Evolutionary conservation across 306 rosid species (phyloP), one percentile per base, ranked within the genome.

Genomic region (Casuarina cunninghamiana): DNA sequence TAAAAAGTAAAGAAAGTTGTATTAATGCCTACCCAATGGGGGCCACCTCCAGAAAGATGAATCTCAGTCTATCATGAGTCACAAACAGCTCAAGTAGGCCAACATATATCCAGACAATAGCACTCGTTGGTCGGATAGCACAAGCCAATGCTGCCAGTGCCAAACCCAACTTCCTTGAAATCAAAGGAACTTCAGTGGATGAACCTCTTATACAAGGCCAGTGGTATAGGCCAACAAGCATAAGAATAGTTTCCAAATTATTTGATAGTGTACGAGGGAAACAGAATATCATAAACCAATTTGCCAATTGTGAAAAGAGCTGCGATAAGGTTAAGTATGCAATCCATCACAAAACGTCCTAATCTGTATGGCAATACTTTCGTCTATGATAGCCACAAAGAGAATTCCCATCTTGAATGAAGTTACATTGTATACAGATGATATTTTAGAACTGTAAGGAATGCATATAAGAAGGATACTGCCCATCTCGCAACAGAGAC

Each of bases 251-350:
- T 85, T 95, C 99, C 87, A 91, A 62, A 86, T 91, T 80, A 87
- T 95, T 95, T 38, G 99, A 95, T 7, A 95, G 74, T 2, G 99
- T 91, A n/a, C 96, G 97, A 38, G 89, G 79, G 81, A 85, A 71
- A 75, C 96, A 87, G 84, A 87, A 95, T 84, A 95, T 88, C 90
- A 89, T 87, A 74, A 95, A 92, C 97, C 97, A 91, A 88, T 93
- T 93, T 48, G 89, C 75, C 79, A 93, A 77, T 62, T 93, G 99
- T 60, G 93, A 91, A 83, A 95, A 91, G 68, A 93, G 93, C 99
- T 93, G 90, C 37, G 69, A 75, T 61, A 68, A 63, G 50, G 96
- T 95, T 85, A 90, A 92, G 93, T 68, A 76, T 58, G 50, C 65
- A 57, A 46, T n/a, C 32, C 44, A 42, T 21, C 61, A 69, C 8